Conservation (phyloP, 2,329 filamentous ascomycete species). For the Immersiporthe knoxdaviesiana region DNA sequence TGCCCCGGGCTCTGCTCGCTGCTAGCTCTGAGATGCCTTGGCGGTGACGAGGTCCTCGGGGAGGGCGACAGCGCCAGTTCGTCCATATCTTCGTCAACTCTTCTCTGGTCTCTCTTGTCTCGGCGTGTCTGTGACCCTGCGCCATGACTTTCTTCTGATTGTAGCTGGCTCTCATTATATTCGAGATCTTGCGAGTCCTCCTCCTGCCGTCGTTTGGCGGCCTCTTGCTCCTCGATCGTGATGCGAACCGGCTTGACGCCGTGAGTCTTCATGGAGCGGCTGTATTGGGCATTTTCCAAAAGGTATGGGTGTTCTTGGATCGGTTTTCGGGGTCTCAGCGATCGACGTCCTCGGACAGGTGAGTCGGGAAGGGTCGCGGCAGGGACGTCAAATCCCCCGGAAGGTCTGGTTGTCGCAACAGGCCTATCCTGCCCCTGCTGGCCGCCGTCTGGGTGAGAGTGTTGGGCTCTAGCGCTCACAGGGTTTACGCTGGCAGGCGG, state of each 20-base stretch:
- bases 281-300: slow-evolving; percentile 59
- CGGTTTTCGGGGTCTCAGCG: slow-evolving; percentile 61
- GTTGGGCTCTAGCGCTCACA: background rate
- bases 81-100: slow-evolving; percentile 32
- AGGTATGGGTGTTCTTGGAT: slow-evolving; percentile 65
- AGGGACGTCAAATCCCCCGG: slow-evolving; percentile 4
- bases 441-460: background rate
- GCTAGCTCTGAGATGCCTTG: slow-evolving; percentile 33
- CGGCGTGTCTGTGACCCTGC: slow-evolving; percentile 34
- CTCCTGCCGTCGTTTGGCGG: slow-evolving; percentile 33
- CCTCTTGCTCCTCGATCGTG: slow-evolving; percentile 37
- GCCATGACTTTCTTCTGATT: slow-evolving; percentile 31
- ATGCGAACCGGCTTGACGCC: slow-evolving; percentile 58
- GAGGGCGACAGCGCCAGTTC: slow-evolving; percentile 38
- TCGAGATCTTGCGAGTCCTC: slow-evolving; percentile 52
- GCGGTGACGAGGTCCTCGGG: slow-evolving; percentile 35
- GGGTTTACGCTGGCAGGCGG: slow-evolving; percentile 25
- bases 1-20: slow-evolving; percentile 36
- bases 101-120: slow-evolving; percentile 43
- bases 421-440: background rate
- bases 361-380: background rate
- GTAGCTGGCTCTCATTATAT: slow-evolving; percentile 56
- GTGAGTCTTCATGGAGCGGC: slow-evolving; percentile 55
- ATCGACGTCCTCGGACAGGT: slow-evolving; percentile 40
- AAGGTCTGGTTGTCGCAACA: background rate